phyloP scores from a whole-genome alignment of 73 alveolate species.

The Paramecium pentaurelia region DNA sequence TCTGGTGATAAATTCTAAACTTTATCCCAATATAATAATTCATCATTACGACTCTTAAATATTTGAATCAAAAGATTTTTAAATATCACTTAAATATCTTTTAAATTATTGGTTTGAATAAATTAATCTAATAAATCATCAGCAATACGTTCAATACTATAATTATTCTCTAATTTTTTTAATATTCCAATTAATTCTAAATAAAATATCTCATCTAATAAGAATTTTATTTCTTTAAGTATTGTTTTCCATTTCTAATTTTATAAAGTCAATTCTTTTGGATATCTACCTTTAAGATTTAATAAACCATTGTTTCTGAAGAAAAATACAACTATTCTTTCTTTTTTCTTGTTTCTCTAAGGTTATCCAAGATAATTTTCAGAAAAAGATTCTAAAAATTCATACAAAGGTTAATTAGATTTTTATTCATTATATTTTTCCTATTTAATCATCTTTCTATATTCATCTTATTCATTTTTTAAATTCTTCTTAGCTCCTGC shows the following conservation, averaged over 20 bases:
- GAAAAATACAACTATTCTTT: not conserved
- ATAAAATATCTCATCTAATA: not conserved
- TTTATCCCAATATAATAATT: not conserved
- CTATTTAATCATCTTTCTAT: not conserved
- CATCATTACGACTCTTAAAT: not conserved
- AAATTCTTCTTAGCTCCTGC: not conserved
- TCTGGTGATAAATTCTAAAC: not conserved
- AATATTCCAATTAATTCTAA: not conserved
- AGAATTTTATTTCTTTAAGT: not conserved
- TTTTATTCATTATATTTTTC: not conserved
- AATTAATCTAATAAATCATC: not conserved
- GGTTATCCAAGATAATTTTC: not conserved
- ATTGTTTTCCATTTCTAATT: not conserved
- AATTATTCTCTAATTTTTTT: not conserved
- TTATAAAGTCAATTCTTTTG: not conserved
- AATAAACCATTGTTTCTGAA: not conserved
- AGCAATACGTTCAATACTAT: not conserved
- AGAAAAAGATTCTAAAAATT: not conserved
- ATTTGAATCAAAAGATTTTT: not conserved
- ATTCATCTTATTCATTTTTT: not conserved
- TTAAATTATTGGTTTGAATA: not conserved
- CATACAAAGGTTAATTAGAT: not conserved
- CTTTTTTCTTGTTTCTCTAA: not conserved
- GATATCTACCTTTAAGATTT: not conserved
- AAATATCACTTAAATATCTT: not conserved